A percentile compares a stretch with the other conserved stretches of the same genome.
Evolutionary conservation across 2,329 filamentous ascomycete species (phyloP).

Genomic region (Xylaria sp.): DNA sequence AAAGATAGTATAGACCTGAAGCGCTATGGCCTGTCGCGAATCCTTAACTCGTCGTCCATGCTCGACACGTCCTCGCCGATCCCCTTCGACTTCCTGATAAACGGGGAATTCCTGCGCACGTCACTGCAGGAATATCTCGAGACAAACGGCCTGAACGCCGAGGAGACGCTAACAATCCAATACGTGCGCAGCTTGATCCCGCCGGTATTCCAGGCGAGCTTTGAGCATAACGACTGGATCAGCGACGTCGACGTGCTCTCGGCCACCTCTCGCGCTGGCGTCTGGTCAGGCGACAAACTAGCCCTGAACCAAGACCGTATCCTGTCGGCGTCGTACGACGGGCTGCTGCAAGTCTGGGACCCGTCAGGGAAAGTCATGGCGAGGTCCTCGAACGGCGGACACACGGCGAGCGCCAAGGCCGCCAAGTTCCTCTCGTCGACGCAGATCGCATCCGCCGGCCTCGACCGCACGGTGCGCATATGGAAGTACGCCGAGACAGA

Average conservation of each 20-base stretch:
- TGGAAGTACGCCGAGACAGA: slow-evolving; percentile 85
- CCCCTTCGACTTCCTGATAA: slow-evolving; percentile 94
- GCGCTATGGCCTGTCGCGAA: slow-evolving; percentile 76
- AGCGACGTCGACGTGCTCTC: slow-evolving; percentile 86
- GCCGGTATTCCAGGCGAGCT: slow-evolving; percentile 88
- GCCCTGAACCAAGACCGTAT: slow-evolving; percentile 74
- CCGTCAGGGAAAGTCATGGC: slow-evolving; percentile 86
- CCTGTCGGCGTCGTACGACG: slow-evolving; percentile 94
- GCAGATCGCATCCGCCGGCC: slow-evolving; percentile 82
- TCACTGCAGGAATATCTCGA: slow-evolving; percentile 92
- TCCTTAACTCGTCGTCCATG: slow-evolving; percentile 78
- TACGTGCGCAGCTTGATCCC: slow-evolving; percentile 94
- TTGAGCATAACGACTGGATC: slow-evolving; percentile 98
- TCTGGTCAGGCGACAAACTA: slow-evolving; percentile 64
- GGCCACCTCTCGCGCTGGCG: slow-evolving; percentile 68
- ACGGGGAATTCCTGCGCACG: slow-evolving; percentile 89
- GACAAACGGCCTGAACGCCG: slow-evolving; percentile 85
- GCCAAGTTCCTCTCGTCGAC: slow-evolving; percentile 83
- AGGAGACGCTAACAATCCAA: slow-evolving; percentile 87
- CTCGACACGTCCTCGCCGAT: slow-evolving; percentile 73
- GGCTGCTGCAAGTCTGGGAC: slow-evolving; percentile 88
- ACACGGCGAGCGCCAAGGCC: slow-evolving; percentile 81
- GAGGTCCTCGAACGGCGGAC: slow-evolving; percentile 71
- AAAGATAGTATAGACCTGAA: slow-evolving; percentile 65
- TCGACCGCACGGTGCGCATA: slow-evolving; percentile 86